These are phyloP conservation scores for Chamaecyparis obtusa DNA, from an alignment of 75 land plant genomes.

Conservation along the genomic window DNA sequence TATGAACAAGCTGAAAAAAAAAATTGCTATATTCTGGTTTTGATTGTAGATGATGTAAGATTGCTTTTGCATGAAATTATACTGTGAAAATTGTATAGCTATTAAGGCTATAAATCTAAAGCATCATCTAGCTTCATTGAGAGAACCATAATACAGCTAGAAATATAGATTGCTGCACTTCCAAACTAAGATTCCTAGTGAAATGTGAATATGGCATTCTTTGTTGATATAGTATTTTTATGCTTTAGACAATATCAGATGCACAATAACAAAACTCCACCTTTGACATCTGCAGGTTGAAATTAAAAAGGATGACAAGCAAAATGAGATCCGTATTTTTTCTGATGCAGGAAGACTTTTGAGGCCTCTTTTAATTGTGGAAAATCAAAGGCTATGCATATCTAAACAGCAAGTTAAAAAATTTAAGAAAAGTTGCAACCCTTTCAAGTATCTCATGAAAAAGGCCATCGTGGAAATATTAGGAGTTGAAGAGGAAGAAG, in stretches of 20 bases:
- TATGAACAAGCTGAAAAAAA: background rate
- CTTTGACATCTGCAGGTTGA: conserved; percentile 56
- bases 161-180: background rate
- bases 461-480: conserved; percentile 69
- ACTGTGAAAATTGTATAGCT: background rate
- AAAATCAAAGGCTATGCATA: conserved; percentile 29
- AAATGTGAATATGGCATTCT: background rate
- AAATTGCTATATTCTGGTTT: background rate
- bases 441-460: conserved; percentile 50
- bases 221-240: background rate
- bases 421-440: conserved; percentile 19
- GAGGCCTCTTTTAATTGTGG: conserved; percentile 75
- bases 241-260: background rate
- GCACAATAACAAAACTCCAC: background rate
- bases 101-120: background rate
- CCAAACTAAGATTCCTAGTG: background rate
- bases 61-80: background rate
- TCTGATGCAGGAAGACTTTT: conserved; percentile 88
- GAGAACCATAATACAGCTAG: background rate
- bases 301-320: conserved; percentile 53
- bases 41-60: background rate
- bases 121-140: background rate
- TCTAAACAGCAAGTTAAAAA: conserved; percentile 30
- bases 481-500: conserved; percentile 90
- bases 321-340: conserved; percentile 66